Base-by-base conservation (phyloP, 768 basidiomycete genomes). In the Tricholoma sp. region DNA sequence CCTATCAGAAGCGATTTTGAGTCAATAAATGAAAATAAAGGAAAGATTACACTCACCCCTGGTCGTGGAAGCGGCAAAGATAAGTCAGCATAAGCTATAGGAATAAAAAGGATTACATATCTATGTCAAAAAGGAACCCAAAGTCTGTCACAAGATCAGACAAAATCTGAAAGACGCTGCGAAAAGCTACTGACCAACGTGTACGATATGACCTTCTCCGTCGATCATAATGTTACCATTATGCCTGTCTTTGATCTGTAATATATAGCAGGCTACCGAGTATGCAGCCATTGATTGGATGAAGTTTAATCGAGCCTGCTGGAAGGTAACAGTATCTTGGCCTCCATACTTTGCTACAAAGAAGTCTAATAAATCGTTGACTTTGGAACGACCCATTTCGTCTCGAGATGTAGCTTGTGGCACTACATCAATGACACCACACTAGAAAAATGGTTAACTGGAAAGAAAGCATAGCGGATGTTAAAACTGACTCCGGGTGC, bases 161-260 rank as follows among this genome's bases (percentile, higher is more conserved):
- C 20, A 33, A 7, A 17, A 45, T 29, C 24, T 45, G 13, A 7
- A 28, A 34, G 53, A 17, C 24, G n/a, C 50, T 29, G 47, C 29
- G 0, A 10, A 37, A 18, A 39, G 53, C 15, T 68, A 32, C 86
- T 42, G 57, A 94, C 94, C 96, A 62, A 99, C 83, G 68, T 99
- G 97, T 4, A 98, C 82, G 57, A 99, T 96, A 68, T 98, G 95
- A 0, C 97, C 97, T 57, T 95, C 91, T 2, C 89, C 94, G 68
- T 98, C 97, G 57, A 99, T 95, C 96, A 99, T 98, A 68, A 99
- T 98, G 69, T 99, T 99, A 29, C 97, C 97, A 66, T 99, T 99
- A 70, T 99, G 97, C 37, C 97, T 76, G 68, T 99, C 97, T 74
- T 99, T 99, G 75, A 99, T 95, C 71, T 99, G 97, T 44, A 98